Evolutionary conservation across 371 early-diverging fungal genomes (phyloP), one percentile per base, ranked within the genome.

Genomic region (Mucor irregularis): DNA sequence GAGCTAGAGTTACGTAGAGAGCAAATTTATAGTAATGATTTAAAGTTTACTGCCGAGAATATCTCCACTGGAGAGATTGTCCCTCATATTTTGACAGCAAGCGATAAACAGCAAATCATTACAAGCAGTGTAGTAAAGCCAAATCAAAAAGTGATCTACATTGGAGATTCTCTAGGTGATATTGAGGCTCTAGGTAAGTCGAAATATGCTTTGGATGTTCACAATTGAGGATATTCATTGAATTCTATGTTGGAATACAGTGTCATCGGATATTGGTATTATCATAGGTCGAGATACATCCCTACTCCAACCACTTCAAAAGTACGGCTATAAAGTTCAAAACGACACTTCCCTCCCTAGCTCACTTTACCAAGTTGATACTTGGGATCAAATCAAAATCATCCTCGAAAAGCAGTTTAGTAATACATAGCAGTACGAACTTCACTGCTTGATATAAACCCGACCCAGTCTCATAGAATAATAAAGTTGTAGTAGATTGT

Each of bases 181-280:
- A 40, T 77, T 10, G 37, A 66, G 21, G 62, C 74, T 17, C 29
- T 76, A 47, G 62, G 76, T 73, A 61, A 49, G 45, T 56, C 34
- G 16, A 14, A 10, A 50, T 28, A 28, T 31, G n/a, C 26, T 45
- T 24, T 29, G 16, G 19, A 29, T 29, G 5, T 21, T 24, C 5
- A 28, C 14, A 8, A 11, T 16, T 13, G 0, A 34, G 13, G 10
- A 21, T 1, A 9, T 47, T 47, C 13, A 3, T 22, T 40, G 10
- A n/a, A n/a, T n/a, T n/a, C n/a, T n/a, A n/a, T n/a, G n/a, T n/a
- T n/a, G n/a, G n/a, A n/a, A n/a, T n/a, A 16, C 61, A 78, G 81
- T 80, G 7, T 54, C 75, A 47, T 76, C 82, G 1, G 69, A 80
- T 49, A 50, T 75, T 4, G 82, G 81, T 2, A 73, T 84, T 22